Percentiles rank a stretch among this genome's conserved stretches.
Conservation (phyloP, 345 rosid genomes). For the Populus pruinosa region DNA sequence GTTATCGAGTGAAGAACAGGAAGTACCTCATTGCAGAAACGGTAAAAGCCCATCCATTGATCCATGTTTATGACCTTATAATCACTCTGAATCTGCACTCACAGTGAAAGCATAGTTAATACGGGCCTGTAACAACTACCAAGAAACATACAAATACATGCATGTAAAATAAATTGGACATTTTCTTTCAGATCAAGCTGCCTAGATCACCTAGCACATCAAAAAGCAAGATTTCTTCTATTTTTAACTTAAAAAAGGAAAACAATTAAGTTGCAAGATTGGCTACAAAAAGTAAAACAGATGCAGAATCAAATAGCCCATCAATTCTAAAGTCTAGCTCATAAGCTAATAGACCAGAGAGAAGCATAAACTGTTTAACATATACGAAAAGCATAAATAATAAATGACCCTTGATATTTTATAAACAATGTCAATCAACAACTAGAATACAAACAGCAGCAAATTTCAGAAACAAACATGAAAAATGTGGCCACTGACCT, state of each 20-base stretch:
- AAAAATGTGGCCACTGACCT: slow-evolving; percentile 18
- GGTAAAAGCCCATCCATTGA: slow-evolving; percentile 35
- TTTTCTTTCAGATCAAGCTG: not conserved
- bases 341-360: not conserved
- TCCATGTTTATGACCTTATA: slow-evolving; percentile 37
- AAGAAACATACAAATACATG: not conserved
- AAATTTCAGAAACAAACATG: not conserved
- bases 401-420: not conserved
- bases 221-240: not conserved
- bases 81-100: slow-evolving; percentile 30
- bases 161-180: not conserved
- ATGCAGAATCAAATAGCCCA: not conserved
- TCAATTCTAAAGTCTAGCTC: not conserved
- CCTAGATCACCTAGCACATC: not conserved
- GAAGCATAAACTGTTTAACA: not conserved
- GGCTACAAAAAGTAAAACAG: not conserved
- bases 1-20: not conserved
- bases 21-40: slow-evolving; percentile 31
- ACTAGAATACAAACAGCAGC: not conserved
- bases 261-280: not conserved
- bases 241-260: not conserved
- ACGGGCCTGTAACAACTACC: not conserved
- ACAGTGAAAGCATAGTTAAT: not conserved
- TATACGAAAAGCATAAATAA: not conserved
- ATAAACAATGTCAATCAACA: not conserved